Base-by-base conservation (phyloP, 495 filamentous ascomycete genomes). In the Penicillium soppii region DNA sequence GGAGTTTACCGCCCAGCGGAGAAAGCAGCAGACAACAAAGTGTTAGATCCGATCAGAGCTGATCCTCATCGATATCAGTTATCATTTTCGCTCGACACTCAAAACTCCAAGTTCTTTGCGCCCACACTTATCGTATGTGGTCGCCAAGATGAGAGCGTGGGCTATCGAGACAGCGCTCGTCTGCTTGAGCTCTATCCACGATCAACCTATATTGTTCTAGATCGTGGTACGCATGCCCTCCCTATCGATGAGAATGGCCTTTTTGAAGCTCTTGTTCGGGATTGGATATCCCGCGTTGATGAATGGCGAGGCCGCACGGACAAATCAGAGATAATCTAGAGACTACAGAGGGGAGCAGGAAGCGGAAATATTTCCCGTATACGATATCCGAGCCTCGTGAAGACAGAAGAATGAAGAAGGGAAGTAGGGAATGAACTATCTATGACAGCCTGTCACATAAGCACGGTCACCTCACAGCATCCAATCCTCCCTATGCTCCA, bases 181-280 rank as follows among this genome's bases (percentile, higher is more conserved):
- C 52, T 67, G 57, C 48, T 65, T 52, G 64, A 61, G 48, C 56
- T 65, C 27, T 67, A 67, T 58, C 64, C 64, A 17, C 54, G 62
- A 46, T 65, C 64, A 19, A 67, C 59, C 1, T 67, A 52, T 53
- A 54, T 55, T 44, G 56, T 67, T 52, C 46, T 67, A 42, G 64
- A 67, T 56, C 64, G 64, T 20, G 54, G 59, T 32, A 67, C 52
- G 29, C 64, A 67, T 63, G 64, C 56, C 16, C 59, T 67, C 52
- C 62, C 62, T 50, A 51, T 67, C 6, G 64, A 67, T 57, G 62
- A 67, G 56, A 63, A 19, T 25, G 39, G 62, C 26, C 38, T 67
- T 47, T 67, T 67, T 57, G 64, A 46, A 43, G 62, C 62, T 43
- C 62, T 67, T 56, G 62, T 67, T 53, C 51, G 59, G 41, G 59